Percentiles rank a stretch among this genome's conserved stretches.
Conservation (phyloP, 805 yeast genomes). For the Yarrowia sp. region DNA sequence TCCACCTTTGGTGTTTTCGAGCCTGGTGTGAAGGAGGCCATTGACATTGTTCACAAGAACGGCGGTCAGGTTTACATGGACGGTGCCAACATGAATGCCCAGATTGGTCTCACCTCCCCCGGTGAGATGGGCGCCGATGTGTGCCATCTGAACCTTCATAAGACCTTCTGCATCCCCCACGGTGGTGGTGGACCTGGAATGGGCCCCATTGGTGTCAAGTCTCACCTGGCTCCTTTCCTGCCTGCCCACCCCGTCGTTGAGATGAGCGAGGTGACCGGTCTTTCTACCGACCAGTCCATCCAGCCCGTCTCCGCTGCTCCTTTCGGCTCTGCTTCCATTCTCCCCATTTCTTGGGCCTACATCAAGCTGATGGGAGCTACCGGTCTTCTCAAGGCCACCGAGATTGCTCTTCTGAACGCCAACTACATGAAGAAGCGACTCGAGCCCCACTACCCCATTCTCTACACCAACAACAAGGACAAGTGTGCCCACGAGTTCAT, state of each 20-base stretch:
- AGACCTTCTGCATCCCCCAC: conserved; percentile 96
- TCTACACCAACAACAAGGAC: conserved; percentile 70
- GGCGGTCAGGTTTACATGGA: conserved; percentile 98
- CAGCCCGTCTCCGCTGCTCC: conserved; percentile 90
- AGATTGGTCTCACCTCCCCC: conserved; percentile 95
- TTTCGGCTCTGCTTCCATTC: conserved; percentile 90
- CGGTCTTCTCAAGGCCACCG: conserved; percentile 85
- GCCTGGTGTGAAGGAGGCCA: conserved; percentile 85
- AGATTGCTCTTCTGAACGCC: conserved; percentile 91
- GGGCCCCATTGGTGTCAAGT: conserved; percentile 94
- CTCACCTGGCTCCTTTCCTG: conserved; percentile 78
- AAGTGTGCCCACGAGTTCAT: conserved; percentile 98
- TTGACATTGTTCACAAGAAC: conserved; percentile 78
- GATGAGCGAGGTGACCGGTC: conserved; percentile 55
- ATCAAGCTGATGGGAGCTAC: conserved; percentile 90
- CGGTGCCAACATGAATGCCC: conserved; percentile 99
- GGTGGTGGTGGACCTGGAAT: conserved; percentile 99
- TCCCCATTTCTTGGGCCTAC: conserved; percentile 94
- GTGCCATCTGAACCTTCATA: conserved; percentile 95
- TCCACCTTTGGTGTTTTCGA: conserved; percentile 97
- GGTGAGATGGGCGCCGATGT: conserved; percentile 99
- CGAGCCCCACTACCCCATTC: conserved; percentile 71
- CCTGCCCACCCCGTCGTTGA: conserved; percentile 75
- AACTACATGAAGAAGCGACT: conserved; percentile 91
- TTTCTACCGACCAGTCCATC: conserved; percentile 53